A percentile compares a stretch with the other conserved stretches of the same genome.
Conservation (phyloP, 768 basidiomycete genomes). For the Tulasnella sp. region DNA sequence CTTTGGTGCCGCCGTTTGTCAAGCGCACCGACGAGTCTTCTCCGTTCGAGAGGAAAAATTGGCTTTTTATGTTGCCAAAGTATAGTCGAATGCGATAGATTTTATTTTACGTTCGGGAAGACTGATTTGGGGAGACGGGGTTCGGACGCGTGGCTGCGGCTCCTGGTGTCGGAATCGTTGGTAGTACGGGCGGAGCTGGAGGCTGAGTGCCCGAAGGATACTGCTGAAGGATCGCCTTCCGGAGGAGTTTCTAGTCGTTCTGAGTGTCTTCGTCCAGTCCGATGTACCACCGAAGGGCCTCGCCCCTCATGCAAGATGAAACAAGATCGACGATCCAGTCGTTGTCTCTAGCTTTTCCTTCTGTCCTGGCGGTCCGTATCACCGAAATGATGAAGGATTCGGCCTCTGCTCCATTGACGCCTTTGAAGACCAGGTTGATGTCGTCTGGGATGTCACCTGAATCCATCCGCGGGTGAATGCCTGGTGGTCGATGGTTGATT, state of each 20-base stretch:
- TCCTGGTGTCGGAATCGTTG: too few species aligned
- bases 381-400: background rate
- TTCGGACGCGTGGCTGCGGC: too few species aligned
- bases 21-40: background rate
- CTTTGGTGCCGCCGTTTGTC: background rate
- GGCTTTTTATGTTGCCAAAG: background rate
- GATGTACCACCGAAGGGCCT: conserved; percentile 1
- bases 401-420: background rate
- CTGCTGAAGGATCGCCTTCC: background rate
- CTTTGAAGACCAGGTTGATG: background rate
- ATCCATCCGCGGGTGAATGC: background rate
- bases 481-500: background rate
- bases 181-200: too few species aligned
- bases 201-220: background rate
- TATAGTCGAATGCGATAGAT: background rate
- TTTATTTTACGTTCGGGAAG: background rate
- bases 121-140: background rate
- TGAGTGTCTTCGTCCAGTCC: conserved; percentile 1
- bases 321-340: background rate
- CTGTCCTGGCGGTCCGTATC: background rate
- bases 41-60: background rate
- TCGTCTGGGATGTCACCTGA: background rate
- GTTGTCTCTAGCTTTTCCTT: background rate
- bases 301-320: background rate
- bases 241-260: background rate